Base-by-base conservation (phyloP, 2,329 filamentous ascomycete genomes). In the Dryadomyces quercivorus region DNA sequence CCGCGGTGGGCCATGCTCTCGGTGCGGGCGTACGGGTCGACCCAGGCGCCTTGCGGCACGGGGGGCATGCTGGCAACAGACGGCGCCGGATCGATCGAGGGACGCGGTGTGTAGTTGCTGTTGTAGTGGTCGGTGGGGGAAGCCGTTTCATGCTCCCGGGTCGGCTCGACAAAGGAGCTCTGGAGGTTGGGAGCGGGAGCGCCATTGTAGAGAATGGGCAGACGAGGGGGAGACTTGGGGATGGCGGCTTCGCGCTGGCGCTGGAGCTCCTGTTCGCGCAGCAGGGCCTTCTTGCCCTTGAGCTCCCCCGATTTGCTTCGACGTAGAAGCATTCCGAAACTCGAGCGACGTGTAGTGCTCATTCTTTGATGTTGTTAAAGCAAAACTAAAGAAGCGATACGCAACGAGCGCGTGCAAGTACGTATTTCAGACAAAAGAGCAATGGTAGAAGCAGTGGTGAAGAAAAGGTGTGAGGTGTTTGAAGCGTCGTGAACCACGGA, bases 1-100 rank as follows among this genome's bases (percentile, higher is more conserved):
- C 92, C 90, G 62, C 93, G 89, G 70, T 97, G 85, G 62, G 92
- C 91, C 88, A 97, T 96, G 76, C 92, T 96, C 74, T 94, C 88
- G 40, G 86, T 85, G 59, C 88, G 81, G 48, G 86, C 82, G 65
- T 93, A 93, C 15, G 88, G 86, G 63, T 95, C 89, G 59, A 80
- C 76, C 63, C 75, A 78, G 50, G 77, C 78, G 56, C 78, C 78
- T 66, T 73, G 78, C 49, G 81, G 80, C 52, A 85, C 72, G 1
- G 82, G 81, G 53, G 80, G 80, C 47, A 66, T 67, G 58, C 66
- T 69, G 61, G 69, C 67, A 61, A 68, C 63, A 47, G 71, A 71
- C 53, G 67, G 67, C 53, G 69, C 65, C n/a, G 71, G 74, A 60
- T 80, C 78, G 66, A 78, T 81, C 56, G 78, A 82, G 47, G 72